A percentile compares a stretch with the other conserved stretches of the same genome.
Conservation (phyloP, 768 basidiomycete genomes). For the Termitomyces heimii region DNA sequence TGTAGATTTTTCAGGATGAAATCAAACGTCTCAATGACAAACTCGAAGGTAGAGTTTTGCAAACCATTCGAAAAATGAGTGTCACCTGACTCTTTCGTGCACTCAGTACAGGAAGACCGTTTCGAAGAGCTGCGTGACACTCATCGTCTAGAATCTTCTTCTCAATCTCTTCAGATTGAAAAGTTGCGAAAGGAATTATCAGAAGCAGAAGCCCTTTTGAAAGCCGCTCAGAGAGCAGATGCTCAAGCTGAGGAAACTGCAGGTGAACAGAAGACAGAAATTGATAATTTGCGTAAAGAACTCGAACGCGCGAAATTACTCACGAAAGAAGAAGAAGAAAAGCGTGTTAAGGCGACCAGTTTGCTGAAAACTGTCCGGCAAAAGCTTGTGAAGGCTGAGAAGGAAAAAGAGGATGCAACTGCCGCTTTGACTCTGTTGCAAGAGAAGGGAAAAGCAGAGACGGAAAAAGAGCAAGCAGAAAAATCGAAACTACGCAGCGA, state of each 20-base stretch:
- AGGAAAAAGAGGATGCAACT: constrained; percentile 77
- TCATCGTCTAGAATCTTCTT: constrained; percentile 74
- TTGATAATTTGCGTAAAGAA: constrained; percentile 58
- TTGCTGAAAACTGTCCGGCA: constrained; percentile 92
- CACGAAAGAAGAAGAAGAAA: constrained; percentile 96
- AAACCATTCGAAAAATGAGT: neutral
- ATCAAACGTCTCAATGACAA: constrained; percentile 68
- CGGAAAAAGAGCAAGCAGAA: constrained; percentile 50
- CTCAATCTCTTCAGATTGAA: constrained; percentile 71
- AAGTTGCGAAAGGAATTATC: constrained; percentile 60
- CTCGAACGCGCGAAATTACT: constrained; percentile 49
- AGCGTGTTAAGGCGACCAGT: constrained; percentile 89
- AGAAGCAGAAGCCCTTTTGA: constrained; percentile 66
- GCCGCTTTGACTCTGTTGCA: constrained; percentile 48
- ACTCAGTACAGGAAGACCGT: constrained; percentile 74
- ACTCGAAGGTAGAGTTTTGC: constrained; percentile 53
- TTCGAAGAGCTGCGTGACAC: constrained; percentile 82
- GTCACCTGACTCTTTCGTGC: neutral
- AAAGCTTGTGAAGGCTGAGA: constrained; percentile 95
- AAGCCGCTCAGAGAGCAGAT: constrained; percentile 46
- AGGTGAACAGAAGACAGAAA: constrained; percentile 46
- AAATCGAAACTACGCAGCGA: constrained; percentile 54
- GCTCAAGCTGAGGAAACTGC: constrained; percentile 43
- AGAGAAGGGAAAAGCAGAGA: constrained; percentile 50
- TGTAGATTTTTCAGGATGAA: constrained; percentile 69